A percentile compares a stretch with the other conserved stretches of the same genome.
These are phyloP conservation scores for Geosmithia flava DNA, from an alignment of 2,329 filamentous ascomycete species.

Conservation along the genomic window DNA sequence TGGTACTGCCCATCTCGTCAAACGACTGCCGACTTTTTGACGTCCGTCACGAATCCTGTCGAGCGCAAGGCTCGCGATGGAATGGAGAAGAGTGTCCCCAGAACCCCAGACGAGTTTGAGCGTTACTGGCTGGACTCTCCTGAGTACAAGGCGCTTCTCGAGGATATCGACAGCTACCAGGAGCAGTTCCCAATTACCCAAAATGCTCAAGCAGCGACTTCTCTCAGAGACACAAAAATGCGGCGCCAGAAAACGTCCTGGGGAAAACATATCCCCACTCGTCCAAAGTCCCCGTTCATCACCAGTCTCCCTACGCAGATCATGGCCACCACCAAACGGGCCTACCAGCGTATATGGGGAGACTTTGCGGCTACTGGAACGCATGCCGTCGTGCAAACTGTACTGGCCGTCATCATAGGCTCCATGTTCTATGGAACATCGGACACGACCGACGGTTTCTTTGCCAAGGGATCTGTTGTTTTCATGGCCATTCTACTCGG, in stretches of 20 bases:
- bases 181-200: constrained; percentile 15
- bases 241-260: constrained; percentile 35
- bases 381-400: constrained; percentile 30
- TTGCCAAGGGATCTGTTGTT: constrained; percentile 39
- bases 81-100: constrained; percentile 48
- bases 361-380: constrained; percentile 35
- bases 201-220: constrained; percentile 25
- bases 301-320: constrained; percentile 43
- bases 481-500: constrained; percentile 51
- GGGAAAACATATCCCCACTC: constrained; percentile 38
- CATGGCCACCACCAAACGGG: constrained; percentile 33
- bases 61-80: constrained; percentile 45
- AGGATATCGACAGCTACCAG: constrained; percentile 39
- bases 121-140: constrained; percentile 29
- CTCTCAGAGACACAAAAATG: too few relatives aligned
- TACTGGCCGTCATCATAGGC: constrained; percentile 49
- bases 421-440: constrained; percentile 45
- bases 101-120: constrained; percentile 60
- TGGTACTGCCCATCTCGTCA: constrained; percentile 56
- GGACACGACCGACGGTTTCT: constrained; percentile 36
- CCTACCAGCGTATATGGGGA: constrained; percentile 39
- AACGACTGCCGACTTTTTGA: constrained; percentile 59
- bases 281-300: constrained; percentile 43
- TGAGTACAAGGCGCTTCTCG: constrained; percentile 26
- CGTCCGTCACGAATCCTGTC: constrained; percentile 51